phyloP scores from a whole-genome alignment of 2,329 filamentous ascomycete species.

The Cercospora sp. region DNA sequence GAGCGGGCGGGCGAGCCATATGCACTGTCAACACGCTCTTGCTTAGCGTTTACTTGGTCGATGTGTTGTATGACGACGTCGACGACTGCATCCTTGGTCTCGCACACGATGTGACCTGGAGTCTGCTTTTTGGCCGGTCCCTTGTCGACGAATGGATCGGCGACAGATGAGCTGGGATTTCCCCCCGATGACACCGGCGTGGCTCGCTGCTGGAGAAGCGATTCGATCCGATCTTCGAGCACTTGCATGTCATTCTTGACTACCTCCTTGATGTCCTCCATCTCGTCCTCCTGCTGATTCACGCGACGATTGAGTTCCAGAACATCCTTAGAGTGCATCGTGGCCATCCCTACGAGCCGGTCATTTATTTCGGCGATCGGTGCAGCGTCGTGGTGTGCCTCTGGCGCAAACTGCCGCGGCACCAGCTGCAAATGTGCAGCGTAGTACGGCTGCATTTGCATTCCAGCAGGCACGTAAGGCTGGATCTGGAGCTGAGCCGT shows the following conservation, averaged over 20 bases:
- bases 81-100: conserved; percentile 1
- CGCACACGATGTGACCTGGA: neutral
- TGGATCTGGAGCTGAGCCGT: neutral
- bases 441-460: neutral
- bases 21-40: conserved; percentile 1
- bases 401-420: neutral
- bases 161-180: neutral
- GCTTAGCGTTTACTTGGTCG: neutral
- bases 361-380: neutral
- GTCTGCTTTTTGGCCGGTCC: conserved; percentile 13
- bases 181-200: neutral
- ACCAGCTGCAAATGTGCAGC: neutral
- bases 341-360: neutral
- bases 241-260: conserved; percentile 19
- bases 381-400: neutral
- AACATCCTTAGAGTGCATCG: conserved; percentile 9
- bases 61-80: conserved; percentile 1
- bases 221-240: conserved; percentile 14
- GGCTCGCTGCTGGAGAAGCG: neutral
- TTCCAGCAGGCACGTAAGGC: neutral
- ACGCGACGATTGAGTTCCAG: conserved; percentile 11
- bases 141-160: conserved; percentile 8
- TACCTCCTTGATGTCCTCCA: conserved; percentile 13
- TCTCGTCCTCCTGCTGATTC: conserved; percentile 12
- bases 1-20: neutral